Percentiles rank a stretch among this genome's conserved stretches.
Conservation (phyloP, 306 rosid species). For the Malus asiatica region DNA sequence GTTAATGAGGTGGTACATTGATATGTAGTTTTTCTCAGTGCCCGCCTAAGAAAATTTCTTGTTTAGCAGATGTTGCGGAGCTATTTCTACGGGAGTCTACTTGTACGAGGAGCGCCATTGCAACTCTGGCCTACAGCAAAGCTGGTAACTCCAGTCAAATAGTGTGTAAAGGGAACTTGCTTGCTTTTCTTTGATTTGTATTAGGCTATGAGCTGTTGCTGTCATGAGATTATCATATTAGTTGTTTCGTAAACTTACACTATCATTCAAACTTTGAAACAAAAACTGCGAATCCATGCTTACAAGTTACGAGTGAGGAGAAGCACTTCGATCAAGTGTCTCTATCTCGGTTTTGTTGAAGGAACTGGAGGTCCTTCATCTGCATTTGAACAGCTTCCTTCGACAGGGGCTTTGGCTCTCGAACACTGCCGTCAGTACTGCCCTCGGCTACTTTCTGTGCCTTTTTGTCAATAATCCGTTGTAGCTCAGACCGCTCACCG, state of each 20-base stretch:
- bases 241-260: not conserved
- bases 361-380: constrained; percentile 94
- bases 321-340: not conserved
- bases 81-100: not conserved
- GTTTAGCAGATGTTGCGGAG: not conserved
- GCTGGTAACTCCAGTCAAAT: not conserved
- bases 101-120: not conserved
- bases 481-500: constrained; percentile 40
- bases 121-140: not conserved
- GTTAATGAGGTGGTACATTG: not conserved
- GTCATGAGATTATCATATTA: not conserved
- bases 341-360: constrained; percentile 54
- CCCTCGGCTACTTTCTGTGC: constrained; percentile 60
- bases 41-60: not conserved
- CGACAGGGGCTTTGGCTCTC: constrained; percentile 46
- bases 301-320: too few species aligned
- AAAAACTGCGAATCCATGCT: not conserved
- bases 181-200: not conserved
- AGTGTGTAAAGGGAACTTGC: not conserved
- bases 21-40: not conserved
- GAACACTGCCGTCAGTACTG: constrained; percentile 22
- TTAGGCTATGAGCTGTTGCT: not conserved
- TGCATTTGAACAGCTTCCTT: constrained; percentile 79
- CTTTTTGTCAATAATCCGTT: constrained; percentile 46
- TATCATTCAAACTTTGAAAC: not conserved